Base-by-base conservation (phyloP, 495 filamentous ascomycete genomes). In the Penicillium desertorum region DNA sequence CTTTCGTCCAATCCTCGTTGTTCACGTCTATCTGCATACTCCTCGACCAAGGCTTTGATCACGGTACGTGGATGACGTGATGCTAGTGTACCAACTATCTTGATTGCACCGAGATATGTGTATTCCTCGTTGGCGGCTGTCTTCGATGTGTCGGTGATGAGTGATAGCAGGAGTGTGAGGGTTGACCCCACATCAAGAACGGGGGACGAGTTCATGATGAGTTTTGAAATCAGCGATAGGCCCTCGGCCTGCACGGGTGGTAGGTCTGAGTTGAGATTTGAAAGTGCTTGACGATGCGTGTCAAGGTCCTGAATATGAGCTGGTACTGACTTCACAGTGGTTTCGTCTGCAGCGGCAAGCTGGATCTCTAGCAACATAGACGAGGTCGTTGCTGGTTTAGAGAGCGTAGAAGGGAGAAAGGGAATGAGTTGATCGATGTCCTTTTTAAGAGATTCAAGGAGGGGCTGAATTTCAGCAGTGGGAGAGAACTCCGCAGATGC, bases 241-340 rank as follows among this genome's bases (percentile, higher is more conserved):
- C 89, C 91, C 66, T 94, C 88, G 5, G 84, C 86, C 29, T 89
- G 84, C 10, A 92, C 86, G 0, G 91, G 91, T 7, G 90, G 82
- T 0, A 90, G 84, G 0, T 86, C 81, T 53, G 90, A 89, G 19
- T 85, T 86, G 53, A 94, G 84, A 64, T 92, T 89, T 1, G 79
- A 82, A 29, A 94, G 75, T 6, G 88, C 89, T 17, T 88, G 79
- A 50, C 76, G 80, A 62, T 94, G 89, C 0, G 79, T 86, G 53
- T 90, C 86, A 29, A 84, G 81, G 63, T 91, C 87, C 54, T 86
- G 79, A 12, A 81, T 62, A 51, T 87, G 79, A 10, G 71, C 46
- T 7, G 73, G 69, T 19, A 54, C 37, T 22, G 75, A 59, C 32
- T 73, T 62, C 3, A 69, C 69, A n/a, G 78, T 76, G 6, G 76